Percentiles rank a stretch among this genome's conserved stretches.
These are phyloP conservation scores for Penicillium paneum DNA, from an alignment of 2,329 filamentous ascomycete genomes.

Conservation along the genomic window DNA sequence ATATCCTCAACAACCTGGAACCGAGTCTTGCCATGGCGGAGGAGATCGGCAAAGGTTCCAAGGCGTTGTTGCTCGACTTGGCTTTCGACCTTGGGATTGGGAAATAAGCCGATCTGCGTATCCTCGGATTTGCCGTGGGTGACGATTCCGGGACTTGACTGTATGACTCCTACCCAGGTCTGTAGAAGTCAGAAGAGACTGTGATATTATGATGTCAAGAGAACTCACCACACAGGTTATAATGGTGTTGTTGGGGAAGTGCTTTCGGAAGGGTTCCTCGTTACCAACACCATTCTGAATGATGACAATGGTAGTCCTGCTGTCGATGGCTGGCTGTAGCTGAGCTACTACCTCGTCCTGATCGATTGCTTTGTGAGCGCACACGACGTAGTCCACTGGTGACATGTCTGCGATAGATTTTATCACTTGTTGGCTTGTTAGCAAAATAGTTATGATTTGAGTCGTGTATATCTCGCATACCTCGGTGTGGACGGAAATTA, in stretches of 20 bases:
- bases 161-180: conserved; percentile 51
- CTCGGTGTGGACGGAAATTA: conserved; percentile 32
- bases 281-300: conserved; percentile 45
- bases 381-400: conserved; percentile 39
- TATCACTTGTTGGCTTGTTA: conserved; percentile 30
- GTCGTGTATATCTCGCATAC: conserved; percentile 21
- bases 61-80: conserved; percentile 40
- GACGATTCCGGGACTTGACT: conserved; percentile 50
- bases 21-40: conserved; percentile 43
- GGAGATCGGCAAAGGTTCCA: conserved; percentile 40
- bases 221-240: conserved; percentile 45
- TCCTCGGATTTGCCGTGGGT: conserved; percentile 53
- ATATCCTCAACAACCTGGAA: conserved; percentile 36
- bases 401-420: conserved; percentile 35
- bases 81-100: conserved; percentile 33
- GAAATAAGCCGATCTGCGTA: conserved; percentile 55
- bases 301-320: conserved; percentile 37
- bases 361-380: conserved; percentile 43
- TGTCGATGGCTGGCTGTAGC: conserved; percentile 37
- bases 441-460: not conserved
- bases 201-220: not conserved
- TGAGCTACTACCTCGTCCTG: conserved; percentile 39
- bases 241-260: conserved; percentile 33
- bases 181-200: conserved; percentile 1
- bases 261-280: conserved; percentile 38